Conservation (phyloP, 352 stramenopile genomes). For the Phytopythium vexans region DNA sequence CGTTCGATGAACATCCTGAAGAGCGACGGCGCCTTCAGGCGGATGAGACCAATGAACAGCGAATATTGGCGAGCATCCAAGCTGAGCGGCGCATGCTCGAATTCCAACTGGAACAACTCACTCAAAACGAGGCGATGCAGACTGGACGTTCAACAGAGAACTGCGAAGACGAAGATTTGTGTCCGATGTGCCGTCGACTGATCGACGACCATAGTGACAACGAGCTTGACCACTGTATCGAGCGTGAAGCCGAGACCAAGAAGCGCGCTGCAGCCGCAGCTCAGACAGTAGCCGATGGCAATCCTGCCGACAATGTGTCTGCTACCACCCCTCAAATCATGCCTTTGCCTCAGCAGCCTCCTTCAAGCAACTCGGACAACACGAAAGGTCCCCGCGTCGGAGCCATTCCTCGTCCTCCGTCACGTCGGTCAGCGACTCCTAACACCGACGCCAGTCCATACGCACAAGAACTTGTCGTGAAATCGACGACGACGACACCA, state of each 20-base stretch:
- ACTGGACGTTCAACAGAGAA: neutral
- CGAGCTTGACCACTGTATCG: constrained; percentile 57
- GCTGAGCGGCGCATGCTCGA: constrained; percentile 46
- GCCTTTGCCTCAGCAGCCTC: constrained; percentile 2
- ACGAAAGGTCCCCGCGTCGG: neutral
- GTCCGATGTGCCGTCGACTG: constrained; percentile 43
- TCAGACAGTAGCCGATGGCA: too few species aligned
- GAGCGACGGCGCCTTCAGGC: constrained; percentile 16
- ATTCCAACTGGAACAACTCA: constrained; percentile 28
- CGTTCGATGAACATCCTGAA: constrained; percentile 15
- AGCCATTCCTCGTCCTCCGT: neutral
- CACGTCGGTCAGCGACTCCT: neutral
- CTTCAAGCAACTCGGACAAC: constrained; percentile 3
- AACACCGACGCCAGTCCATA: constrained; percentile 3
- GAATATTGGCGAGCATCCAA: constrained; percentile 28
- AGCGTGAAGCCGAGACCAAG: constrained; percentile 34
- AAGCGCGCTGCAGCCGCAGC: neutral
- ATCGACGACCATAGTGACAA: constrained; percentile 62
- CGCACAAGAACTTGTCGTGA: constrained; percentile 3
- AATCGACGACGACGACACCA: neutral
- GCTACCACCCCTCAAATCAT: constrained; percentile 1
- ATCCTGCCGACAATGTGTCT: neutral
- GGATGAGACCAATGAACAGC: constrained; percentile 16
- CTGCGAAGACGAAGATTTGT: constrained; percentile 30
- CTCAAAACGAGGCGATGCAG: constrained; percentile 5